Evolutionary conservation across 257 asterid species (phyloP), one percentile per base, ranked within the genome.

Genomic region (Avicennia marina): DNA sequence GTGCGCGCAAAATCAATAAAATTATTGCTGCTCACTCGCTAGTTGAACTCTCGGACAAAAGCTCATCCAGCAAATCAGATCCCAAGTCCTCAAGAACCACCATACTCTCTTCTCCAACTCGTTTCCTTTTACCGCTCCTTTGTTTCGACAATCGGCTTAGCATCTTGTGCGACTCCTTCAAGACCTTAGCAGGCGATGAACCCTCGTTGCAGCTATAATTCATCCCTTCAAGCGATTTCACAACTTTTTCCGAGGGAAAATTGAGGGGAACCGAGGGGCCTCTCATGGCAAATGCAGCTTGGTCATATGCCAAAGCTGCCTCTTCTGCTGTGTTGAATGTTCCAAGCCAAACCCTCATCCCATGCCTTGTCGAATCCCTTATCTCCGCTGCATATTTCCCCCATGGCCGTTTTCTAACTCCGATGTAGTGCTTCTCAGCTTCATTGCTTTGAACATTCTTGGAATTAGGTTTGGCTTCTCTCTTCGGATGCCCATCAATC

Each of bases 61-160:
- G 38, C 40, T 26, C 39, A 51, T 51, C 58, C 39, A 51, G 19
- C 17, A 51, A 51, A 12, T 51, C 58, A 27, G 58, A 22, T 27
- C 58, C 58, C 40, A 51, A 51, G 17, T 51, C 58, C 17, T 51
- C 58, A 51, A 51, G 38, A 24, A 51, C 58, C 36, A 51, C 40
- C 58, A 26, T 17, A 18, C 13, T 38, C 24, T 51, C 40, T 27
- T 27, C 58, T 27, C 24, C 24, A 4, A 18, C 34, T 22, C 3
- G 17, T 22, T 51, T n/a, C 12, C 58, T 3, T 0, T 17, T 4
- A 17, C 38, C 18, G 4, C 38, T n/a, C 39, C 25, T 18, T 20
- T n/a, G 19, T 19, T 19, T 18, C 16, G 8, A n/a, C 10, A 13
- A 27, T 25, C 38, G 5, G 34, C 8, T 29, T 4, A 17, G 17